Conservation (phyloP, 2,329 filamentous ascomycete species). For the Aphanocladium album region DNA sequence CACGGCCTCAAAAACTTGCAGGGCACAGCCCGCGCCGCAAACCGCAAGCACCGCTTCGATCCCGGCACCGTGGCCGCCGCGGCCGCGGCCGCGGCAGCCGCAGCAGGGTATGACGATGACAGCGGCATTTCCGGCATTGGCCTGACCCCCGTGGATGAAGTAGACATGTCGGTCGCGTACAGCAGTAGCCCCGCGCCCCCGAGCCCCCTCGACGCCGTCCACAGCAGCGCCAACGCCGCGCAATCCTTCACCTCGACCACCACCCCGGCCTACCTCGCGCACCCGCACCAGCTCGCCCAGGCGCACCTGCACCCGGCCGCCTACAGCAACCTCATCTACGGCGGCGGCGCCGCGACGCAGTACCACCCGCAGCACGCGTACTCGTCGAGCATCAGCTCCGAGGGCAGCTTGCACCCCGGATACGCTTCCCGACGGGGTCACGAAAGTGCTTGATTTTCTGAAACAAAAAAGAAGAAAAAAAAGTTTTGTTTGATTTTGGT, state of each 20-base stretch:
- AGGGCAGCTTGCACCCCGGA: slow-evolving; percentile 30
- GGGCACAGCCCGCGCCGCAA: slow-evolving; percentile 60
- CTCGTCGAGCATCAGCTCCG: slow-evolving; percentile 51
- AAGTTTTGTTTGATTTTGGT: not conserved
- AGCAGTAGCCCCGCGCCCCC: slow-evolving; percentile 1
- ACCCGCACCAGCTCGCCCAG: not conserved
- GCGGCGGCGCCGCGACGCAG: slow-evolving; percentile 15
- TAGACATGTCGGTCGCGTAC: slow-evolving; percentile 32
- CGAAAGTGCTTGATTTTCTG: slow-evolving; percentile 22
- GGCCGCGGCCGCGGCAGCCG: slow-evolving; percentile 18
- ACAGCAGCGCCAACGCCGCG: not conserved
- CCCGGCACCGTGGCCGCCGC: slow-evolving; percentile 17
- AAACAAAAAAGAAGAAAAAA: slow-evolving; percentile 40
- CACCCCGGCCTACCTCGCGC: slow-evolving; percentile 3
- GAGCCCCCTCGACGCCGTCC: not conserved
- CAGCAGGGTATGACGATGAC: slow-evolving; percentile 59
- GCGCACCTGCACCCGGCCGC: not conserved
- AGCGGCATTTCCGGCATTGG: slow-evolving; percentile 62
- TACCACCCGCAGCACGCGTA: slow-evolving; percentile 43
- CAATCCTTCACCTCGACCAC: slow-evolving; percentile 1
- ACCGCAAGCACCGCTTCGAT: slow-evolving; percentile 59
- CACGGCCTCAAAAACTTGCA: slow-evolving; percentile 78
- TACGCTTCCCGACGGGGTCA: slow-evolving; percentile 23
- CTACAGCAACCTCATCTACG: not conserved
- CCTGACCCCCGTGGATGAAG: slow-evolving; percentile 54